Evolutionary conservation across 768 basidiomycete species (phyloP).

Genomic region (Russula sp.): DNA sequence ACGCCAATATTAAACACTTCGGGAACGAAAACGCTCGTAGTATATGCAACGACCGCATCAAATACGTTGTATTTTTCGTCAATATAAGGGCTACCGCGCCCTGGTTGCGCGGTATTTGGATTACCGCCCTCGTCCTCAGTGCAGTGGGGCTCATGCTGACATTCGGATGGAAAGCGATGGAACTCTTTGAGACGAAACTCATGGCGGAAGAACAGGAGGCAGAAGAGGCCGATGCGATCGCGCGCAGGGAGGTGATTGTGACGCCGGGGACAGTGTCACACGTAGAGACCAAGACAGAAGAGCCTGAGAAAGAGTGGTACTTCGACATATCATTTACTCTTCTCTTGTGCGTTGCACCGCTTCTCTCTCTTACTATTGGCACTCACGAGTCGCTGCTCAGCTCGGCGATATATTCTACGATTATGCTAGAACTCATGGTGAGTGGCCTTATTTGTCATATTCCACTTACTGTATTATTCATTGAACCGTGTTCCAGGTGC

Average conservation of each 20-base stretch:
- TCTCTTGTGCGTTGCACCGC: constrained; percentile 14
- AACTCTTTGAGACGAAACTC: background rate
- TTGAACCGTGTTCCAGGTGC: constrained; percentile 14
- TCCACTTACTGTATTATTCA: background rate
- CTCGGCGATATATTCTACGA: constrained; percentile 15
- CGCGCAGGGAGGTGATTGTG: too few relatives aligned
- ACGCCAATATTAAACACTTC: background rate
- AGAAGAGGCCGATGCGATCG: background rate
- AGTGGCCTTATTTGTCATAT: background rate
- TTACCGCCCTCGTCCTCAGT: constrained; percentile 7
- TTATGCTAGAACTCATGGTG: constrained; percentile 25
- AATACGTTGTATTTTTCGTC: constrained; percentile 21
- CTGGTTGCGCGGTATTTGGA: constrained; percentile 19
- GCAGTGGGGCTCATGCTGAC: constrained; percentile 9
- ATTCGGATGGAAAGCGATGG: background rate
- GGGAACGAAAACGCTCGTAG: background rate
- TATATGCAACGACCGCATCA: constrained; percentile 10
- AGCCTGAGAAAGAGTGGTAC: constrained; percentile 13
- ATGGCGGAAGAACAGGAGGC: too few relatives aligned
- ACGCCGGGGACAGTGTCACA: background rate
- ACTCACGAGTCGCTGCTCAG: constrained; percentile 11
- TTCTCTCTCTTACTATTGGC: background rate
- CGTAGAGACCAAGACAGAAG: background rate
- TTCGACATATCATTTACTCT: background rate
- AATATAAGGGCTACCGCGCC: constrained; percentile 12